A percentile compares a stretch with the other conserved stretches of the same genome.
Conservation (phyloP, 2,329 filamentous ascomycete species). For the Pestalotiopsis sp. region DNA sequence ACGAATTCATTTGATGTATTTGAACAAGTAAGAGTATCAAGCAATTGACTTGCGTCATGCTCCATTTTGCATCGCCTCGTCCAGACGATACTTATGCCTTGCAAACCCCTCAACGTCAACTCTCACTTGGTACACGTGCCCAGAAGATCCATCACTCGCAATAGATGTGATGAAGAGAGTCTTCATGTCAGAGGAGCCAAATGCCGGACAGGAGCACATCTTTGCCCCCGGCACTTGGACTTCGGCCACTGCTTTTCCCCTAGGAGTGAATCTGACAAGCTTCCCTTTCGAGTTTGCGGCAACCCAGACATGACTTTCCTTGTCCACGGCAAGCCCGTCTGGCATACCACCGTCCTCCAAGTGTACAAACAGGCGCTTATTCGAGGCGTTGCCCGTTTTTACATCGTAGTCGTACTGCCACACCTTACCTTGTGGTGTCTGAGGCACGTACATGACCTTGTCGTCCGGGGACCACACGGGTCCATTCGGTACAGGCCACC, state of each 20-base stretch:
- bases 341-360: conserved; percentile 19
- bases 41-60: background rate
- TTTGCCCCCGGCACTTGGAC: conserved; percentile 16
- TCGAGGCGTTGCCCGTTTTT: conserved; percentile 14
- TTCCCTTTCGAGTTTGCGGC: conserved; percentile 19
- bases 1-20: background rate
- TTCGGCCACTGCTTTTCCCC: conserved; percentile 10
- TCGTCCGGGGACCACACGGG: conserved; percentile 28
- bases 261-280: conserved; percentile 17
- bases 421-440: conserved; percentile 16
- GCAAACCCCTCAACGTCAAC: conserved; percentile 17
- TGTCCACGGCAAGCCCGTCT: conserved; percentile 18
- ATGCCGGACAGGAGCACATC: conserved; percentile 20
- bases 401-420: conserved; percentile 22
- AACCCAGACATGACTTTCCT: conserved; percentile 18
- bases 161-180: conserved; percentile 22
- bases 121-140: conserved; percentile 17
- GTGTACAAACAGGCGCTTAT: conserved; percentile 15
- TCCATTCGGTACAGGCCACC: conserved; percentile 24
- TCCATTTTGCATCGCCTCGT: background rate
- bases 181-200: conserved; percentile 19
- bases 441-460: conserved; percentile 17
- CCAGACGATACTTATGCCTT: conserved; percentile 5
- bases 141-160: conserved; percentile 15
- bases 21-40: background rate